A percentile compares a stretch with the other conserved stretches of the same genome.
Evolutionary conservation across 164 flowering plant genomes (phyloP).

Genomic region (Vitis cinerea): DNA sequence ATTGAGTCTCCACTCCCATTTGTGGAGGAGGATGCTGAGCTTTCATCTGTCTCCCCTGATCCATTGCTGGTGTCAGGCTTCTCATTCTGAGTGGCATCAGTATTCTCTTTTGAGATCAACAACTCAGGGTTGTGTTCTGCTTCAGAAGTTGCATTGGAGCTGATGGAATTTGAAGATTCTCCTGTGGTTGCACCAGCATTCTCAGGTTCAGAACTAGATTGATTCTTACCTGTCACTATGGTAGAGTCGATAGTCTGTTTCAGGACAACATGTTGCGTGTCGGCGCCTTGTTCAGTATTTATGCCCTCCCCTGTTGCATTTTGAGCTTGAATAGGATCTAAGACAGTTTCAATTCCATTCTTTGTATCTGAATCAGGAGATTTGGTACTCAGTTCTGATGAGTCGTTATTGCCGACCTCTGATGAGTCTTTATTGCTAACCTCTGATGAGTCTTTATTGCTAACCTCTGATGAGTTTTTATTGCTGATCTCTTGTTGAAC

Average conservation of each 20-base stretch:
- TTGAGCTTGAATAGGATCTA: slow-evolving; percentile 8
- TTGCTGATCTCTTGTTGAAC: slow-evolving; percentile 2
- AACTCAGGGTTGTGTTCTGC: slow-evolving; percentile 6
- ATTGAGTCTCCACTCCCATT: slow-evolving; percentile 11
- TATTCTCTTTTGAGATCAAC: slow-evolving; percentile 1
- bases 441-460: slow-evolving; percentile 3
- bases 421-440: not conserved
- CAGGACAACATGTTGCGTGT: not conserved
- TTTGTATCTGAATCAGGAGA: slow-evolving; percentile 1
- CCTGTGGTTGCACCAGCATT: not conserved
- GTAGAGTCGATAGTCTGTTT: slow-evolving; percentile 4
- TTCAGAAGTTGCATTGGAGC: slow-evolving; percentile 14
- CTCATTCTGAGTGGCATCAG: slow-evolving; percentile 11
- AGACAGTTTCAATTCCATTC: slow-evolving; percentile 10
- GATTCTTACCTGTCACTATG: slow-evolving; percentile 4
- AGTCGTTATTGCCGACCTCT: slow-evolving; percentile 1
- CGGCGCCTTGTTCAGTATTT: slow-evolving; percentile 1
- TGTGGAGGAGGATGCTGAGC: slow-evolving; percentile 12
- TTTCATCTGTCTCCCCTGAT: slow-evolving; percentile 14
- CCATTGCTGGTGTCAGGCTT: slow-evolving; percentile 9
- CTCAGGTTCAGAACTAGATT: slow-evolving; percentile 6
- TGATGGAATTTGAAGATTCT: slow-evolving; percentile 5
- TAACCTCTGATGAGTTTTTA: slow-evolving; percentile 4
- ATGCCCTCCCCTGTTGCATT: slow-evolving; percentile 10
- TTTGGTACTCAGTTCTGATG: slow-evolving; percentile 3